phyloP scores from a whole-genome alignment of 768 basidiomycete genomes.

The Hortiboletus flavorubellus region DNA sequence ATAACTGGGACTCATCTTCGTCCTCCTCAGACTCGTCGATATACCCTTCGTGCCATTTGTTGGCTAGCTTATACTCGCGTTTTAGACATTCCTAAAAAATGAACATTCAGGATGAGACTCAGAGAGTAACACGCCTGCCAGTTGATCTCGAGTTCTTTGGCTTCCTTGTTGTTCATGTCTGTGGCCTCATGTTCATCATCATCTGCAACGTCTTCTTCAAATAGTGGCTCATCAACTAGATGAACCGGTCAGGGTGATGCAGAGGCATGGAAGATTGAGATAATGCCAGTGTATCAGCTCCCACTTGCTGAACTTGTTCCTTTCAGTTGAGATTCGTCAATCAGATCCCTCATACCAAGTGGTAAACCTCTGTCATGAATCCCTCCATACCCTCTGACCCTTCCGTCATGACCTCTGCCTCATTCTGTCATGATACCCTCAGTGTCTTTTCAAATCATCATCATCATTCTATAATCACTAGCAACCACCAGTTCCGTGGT shows the following conservation, averaged over 20 bases:
- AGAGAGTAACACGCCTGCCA: neutral
- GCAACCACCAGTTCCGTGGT: too few species aligned
- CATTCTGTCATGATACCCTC: too few species aligned
- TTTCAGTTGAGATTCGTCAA: too few species aligned
- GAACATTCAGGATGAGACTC: neutral
- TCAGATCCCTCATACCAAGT: too few species aligned
- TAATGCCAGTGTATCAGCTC: constrained; percentile 73
- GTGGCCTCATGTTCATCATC: constrained; percentile 78
- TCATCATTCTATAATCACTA: too few species aligned
- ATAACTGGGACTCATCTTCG: constrained; percentile 56
- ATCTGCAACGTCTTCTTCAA: constrained; percentile 82
- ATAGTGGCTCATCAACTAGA: constrained; percentile 70
- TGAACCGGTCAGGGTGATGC: constrained; percentile 20
- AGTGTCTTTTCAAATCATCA: too few species aligned
- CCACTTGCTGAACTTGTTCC: too few species aligned
- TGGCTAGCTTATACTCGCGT: constrained; percentile 75
- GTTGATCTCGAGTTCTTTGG: constrained; percentile 75
- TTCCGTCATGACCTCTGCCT: too few species aligned
- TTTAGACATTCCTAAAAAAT: constrained; percentile 70
- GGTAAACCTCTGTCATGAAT: too few species aligned
- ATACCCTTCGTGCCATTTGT: constrained; percentile 65
- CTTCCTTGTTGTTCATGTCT: constrained; percentile 79
- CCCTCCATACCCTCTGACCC: too few species aligned
- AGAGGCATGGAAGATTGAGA: constrained; percentile 29
- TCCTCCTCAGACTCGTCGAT: constrained; percentile 76